phyloP scores from a whole-genome alignment of 148 eudicot species.

The Cornus florida region DNA sequence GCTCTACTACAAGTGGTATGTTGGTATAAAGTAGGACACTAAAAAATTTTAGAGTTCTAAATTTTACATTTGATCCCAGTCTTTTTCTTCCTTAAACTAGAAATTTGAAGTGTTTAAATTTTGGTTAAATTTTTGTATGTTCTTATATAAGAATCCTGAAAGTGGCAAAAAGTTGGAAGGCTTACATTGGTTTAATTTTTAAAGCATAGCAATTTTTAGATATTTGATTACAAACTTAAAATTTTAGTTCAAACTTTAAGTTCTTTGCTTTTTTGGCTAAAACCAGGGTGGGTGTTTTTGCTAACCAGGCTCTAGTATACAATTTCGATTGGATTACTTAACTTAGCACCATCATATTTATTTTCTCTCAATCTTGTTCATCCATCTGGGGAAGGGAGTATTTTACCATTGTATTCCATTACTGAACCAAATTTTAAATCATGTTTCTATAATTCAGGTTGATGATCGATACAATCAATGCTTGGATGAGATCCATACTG shows the following conservation, averaged over 20 bases:
- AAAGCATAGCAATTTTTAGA: neutral
- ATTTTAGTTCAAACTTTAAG: no score
- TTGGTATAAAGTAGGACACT: neutral
- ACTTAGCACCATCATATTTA: neutral
- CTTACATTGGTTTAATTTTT: neutral
- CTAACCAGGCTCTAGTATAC: neutral
- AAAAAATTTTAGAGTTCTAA: neutral
- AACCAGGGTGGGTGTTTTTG: neutral
- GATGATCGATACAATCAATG: conserved; percentile 75
- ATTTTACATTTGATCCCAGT: neutral
- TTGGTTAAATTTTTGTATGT: neutral
- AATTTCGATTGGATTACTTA: neutral
- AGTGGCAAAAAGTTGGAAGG: neutral
- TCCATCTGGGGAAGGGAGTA: neutral
- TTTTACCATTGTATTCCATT: no score
- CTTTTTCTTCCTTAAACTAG: neutral
- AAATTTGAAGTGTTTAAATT: neutral
- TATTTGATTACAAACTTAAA: no score
- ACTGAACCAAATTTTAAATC: neutral
- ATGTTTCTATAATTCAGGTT: conserved; percentile 39
- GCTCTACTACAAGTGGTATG: conserved; percentile 78
- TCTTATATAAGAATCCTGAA: neutral
- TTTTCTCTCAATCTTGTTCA: no score
- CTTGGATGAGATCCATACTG: conserved; percentile 83
- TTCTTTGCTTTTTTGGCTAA: neutral